Evolutionary conservation across 441 rosid genomes (phyloP).

Genomic region (Pelargonium citronellum): DNA sequence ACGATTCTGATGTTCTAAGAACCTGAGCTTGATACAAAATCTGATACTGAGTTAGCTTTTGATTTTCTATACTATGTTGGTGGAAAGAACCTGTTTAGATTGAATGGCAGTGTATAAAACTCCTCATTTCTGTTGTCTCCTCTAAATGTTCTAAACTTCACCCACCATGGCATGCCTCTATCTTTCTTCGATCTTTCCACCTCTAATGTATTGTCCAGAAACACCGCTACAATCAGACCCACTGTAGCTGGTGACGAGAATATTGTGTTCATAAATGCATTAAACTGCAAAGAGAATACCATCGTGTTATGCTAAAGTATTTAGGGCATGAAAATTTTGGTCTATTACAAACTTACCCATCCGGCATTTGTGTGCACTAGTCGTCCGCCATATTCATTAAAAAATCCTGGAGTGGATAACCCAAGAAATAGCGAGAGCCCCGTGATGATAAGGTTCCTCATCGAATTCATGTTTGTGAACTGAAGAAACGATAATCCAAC

Average conservation of each 20-base stretch:
- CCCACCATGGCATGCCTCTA: slow-evolving; percentile 83
- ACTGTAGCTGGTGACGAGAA: slow-evolving; percentile 59
- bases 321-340: neutral
- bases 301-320: neutral
- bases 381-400: slow-evolving; percentile 42
- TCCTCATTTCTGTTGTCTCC: slow-evolving; percentile 69
- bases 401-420: slow-evolving; percentile 56
- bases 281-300: slow-evolving; percentile 34
- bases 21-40: too few species aligned
- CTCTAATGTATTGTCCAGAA: slow-evolving; percentile 55
- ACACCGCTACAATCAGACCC: slow-evolving; percentile 50
- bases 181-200: slow-evolving; percentile 58
- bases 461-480: slow-evolving; percentile 69
- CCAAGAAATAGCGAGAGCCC: slow-evolving; percentile 65
- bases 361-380: slow-evolving; percentile 56
- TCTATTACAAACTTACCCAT: slow-evolving; percentile 38
- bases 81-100: slow-evolving; percentile 66
- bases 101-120: slow-evolving; percentile 65
- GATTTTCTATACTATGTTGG: slow-evolving; percentile 35
- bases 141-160: slow-evolving; percentile 52
- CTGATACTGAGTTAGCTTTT: too few species aligned
- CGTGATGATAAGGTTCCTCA: slow-evolving; percentile 55
- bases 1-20: too few species aligned
- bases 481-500: slow-evolving; percentile 69
- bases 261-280: slow-evolving; percentile 52